Base-by-base conservation (phyloP, 2,329 filamentous ascomycete species). In the Pseudomassariella vexata region DNA sequence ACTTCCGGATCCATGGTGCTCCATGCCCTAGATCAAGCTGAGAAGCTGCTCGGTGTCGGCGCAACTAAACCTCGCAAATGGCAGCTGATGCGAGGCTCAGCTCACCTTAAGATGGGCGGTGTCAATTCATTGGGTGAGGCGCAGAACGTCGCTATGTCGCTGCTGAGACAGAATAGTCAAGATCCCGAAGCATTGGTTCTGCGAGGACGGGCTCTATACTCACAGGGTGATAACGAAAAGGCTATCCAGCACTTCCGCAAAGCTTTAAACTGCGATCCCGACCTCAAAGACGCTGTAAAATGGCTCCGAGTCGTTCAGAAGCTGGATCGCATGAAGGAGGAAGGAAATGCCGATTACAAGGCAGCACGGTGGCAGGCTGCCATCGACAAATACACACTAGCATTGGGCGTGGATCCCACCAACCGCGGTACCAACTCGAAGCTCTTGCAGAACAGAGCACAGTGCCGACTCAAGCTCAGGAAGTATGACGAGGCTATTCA, bases 381-480 rank as follows among this genome's bases (percentile, higher is more conserved):
- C 18, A 80, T 95, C 35, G 79, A 89, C 35, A 82, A 87, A 47
- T 98, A 95, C 62, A 79, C 79, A 3, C 68, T 82, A 40, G 90
- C 90, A 26, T 68, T 98, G 20, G 79, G 82, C 28, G 77, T 98
- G 28, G 92, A 98, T 57, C 84, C 89, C 0, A 57, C 71, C 34
- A 96, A 96, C 71, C 86, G 85, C 62, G 82, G 85, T 50, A 95
- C 85, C 48, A 96, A 96, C 60, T 83, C 90, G 14, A 96, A 96
- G 70, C 77, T 96, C 29, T 72, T 94, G 30, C 88, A 94, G 60
- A 98, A 98, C 68, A 76, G 92, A 40, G 92, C 92, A 1, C 73
- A 94, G 49, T 92, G 87, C 59, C 77, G 81, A 42, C 79, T 82
- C 38, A 82, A 84, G 67, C 71, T 95, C 32, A 94, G 92, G 71